phyloP scores from a whole-genome alignment of 306 rosid species.

The Inga oerstediana region DNA sequence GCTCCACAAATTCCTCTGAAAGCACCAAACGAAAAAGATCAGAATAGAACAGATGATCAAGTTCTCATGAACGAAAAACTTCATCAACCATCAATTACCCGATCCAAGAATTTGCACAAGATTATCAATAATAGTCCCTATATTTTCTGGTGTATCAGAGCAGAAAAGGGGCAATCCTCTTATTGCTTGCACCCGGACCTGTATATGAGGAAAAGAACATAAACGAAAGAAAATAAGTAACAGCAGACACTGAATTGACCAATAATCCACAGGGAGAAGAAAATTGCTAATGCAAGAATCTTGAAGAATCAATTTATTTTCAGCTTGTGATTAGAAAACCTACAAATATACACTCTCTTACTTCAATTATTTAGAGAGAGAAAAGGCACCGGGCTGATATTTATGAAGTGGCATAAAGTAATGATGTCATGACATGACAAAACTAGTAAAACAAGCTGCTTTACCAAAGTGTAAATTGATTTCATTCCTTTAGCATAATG shows the following conservation, averaged over 20 bases:
- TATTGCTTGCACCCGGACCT: constrained; percentile 99
- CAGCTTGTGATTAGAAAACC: background rate
- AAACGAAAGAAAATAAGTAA: background rate
- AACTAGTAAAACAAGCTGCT: background rate
- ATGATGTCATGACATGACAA: background rate
- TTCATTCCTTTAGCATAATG: background rate
- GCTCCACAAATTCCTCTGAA: constrained; percentile 98
- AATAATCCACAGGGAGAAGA: background rate
- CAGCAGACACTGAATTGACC: constrained; percentile 1
- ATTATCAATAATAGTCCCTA: constrained; percentile 88
- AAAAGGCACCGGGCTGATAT: background rate
- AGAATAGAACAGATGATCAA: constrained; percentile 31
- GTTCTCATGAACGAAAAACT: background rate
- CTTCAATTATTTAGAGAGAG: background rate
- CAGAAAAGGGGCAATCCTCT: constrained; percentile 99
- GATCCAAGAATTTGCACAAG: constrained; percentile 87
- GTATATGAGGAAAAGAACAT: constrained; percentile 26
- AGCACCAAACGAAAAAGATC: constrained; percentile 34
- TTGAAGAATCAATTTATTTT: background rate
- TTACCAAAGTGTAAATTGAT: background rate
- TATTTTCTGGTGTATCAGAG: constrained; percentile 91
- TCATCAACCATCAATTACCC: constrained; percentile 50
- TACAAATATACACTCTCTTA: background rate
- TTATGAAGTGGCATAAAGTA: background rate
- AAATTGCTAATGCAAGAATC: background rate